Evolutionary conservation across 768 basidiomycete genomes (phyloP), one percentile per base, ranked within the genome.

Genomic region (Boletellus sp.): DNA sequence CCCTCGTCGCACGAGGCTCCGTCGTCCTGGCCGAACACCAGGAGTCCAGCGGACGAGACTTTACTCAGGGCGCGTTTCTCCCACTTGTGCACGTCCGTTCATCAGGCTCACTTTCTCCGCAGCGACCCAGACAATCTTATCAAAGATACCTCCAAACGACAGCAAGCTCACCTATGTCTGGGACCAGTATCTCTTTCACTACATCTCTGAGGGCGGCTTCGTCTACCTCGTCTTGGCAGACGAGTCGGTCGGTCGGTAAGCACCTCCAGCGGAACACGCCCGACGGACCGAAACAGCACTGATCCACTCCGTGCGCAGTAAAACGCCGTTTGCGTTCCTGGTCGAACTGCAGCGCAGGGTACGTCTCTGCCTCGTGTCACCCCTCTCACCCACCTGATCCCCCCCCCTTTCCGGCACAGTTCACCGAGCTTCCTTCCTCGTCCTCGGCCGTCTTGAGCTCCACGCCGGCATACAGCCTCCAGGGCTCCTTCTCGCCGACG

Each of bases 151-250:
- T 1, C 94, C 91, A 4, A 92, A 92, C 64, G 82, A 72, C 66
- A 87, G 84, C 72, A 88, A 88, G 69, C 73, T 86, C 49, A 84
- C 84, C 48, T 91, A 93, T 76, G 89, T 87, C 50, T 92, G 90
- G 90, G 90, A 91, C 61, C 85, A 94, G 70, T 94, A 88, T 62
- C 76, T 94, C 10, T 94, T 97, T 62, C 94, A 97, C 70, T 96
- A 97, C 69, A 78, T 95, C 56, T 89, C 90, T 6, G 90, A 92
- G 55, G 85, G 84, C 16, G 91, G 91, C 0, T 83, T 90, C 65
- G 84, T 85, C 33, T 94, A 87, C 68, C 79, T 98, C 20, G 90
- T 94, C 47, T 94, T 99, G 85, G 91, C 92, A 6, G 93, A 98
- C 64, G 94, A 97, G 66, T 78, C 85, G 35, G 90, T 84, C 16